Evolutionary conservation across 495 filamentous ascomycete genomes (phyloP).

Genomic region (Xylaria longipes): DNA sequence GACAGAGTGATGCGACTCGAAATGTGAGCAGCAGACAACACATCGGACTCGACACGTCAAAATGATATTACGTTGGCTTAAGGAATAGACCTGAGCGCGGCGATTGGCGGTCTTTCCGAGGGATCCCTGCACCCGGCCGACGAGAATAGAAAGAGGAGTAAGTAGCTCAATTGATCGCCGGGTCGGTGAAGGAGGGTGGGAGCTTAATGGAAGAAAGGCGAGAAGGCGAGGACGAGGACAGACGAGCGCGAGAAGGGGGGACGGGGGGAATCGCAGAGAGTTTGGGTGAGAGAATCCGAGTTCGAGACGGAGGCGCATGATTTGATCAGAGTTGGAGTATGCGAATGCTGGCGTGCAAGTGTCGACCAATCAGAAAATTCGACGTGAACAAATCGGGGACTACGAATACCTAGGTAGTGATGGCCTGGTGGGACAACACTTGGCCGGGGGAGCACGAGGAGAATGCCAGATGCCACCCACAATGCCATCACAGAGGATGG

Average conservation of each 20-base stretch:
- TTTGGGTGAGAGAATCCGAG: conserved; percentile 43
- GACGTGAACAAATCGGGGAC: conserved; percentile 28
- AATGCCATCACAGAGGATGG: conserved; percentile 17
- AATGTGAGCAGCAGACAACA: conserved; percentile 35
- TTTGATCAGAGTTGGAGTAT: conserved; percentile 46
- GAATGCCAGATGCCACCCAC: conserved; percentile 19
- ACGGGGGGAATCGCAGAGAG: conserved; percentile 23
- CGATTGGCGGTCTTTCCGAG: neutral
- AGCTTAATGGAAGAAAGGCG: conserved; percentile 46
- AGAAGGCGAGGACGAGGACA: conserved; percentile 37
- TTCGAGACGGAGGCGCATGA: conserved; percentile 47
- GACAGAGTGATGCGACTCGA: conserved; percentile 37
- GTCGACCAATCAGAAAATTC: conserved; percentile 55
- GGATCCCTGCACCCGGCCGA: neutral
- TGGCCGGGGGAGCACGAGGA: conserved; percentile 23
- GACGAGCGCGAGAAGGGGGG: conserved; percentile 16
- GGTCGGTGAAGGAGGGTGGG: conserved; percentile 32
- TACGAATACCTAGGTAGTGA: neutral
- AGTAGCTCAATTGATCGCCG: conserved; percentile 39
- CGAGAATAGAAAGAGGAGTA: conserved; percentile 31
- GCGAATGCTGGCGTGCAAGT: conserved; percentile 42
- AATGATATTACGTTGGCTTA: neutral
- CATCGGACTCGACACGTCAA: conserved; percentile 14
- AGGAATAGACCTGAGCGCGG: neutral
- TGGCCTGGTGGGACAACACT: conserved; percentile 13